Base-by-base conservation (phyloP, 2,329 filamentous ascomycete genomes). In the Pseudocercospora macadamiae region DNA sequence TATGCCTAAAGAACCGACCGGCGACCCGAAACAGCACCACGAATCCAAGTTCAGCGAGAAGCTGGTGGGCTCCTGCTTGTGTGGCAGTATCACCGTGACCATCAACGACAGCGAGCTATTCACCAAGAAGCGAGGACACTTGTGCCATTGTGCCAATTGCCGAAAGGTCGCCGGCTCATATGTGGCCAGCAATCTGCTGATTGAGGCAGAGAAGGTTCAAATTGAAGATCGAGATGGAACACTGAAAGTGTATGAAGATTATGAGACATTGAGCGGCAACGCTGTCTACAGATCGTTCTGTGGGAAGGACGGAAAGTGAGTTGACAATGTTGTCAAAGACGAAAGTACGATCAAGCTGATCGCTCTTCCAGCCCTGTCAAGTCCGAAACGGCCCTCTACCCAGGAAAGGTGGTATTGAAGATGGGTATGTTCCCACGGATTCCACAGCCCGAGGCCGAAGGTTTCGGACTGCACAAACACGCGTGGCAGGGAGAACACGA, bases 101-200 rank as follows among this genome's bases (percentile, higher is more conserved):
- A 78, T 83, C 65, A 73, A 73, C 59, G 80, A 82, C 61, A 61
- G 65, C 10, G 77, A 81, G 16, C 76, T 82, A 19, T 82, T 82
- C 66, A 73, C 71, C 9, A 71, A 71, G 30, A 73, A 73, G 5
- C 69, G 78, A 26, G 80, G 80, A 1, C 77, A 80, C 62, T 68
- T 82, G 6, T 83, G 80, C 68, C 78, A 82, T 61, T 83, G 81
- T 68, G 68, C 72, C 30, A 83, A 82, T 60, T 83, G 80, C 69
- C 76, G 79, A 39, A 82, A 82, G 66, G 74, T 77, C 0, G 73
- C 79, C 1, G 80, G 80, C 47, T 76, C 74, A 4, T 76, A 74
- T 54, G 73, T 76, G 2, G 64, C 76, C 0, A 63, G 70, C 18
- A 78, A 79, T 59, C 62, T 80, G 12, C 67, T 73, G 4, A 77